Evolutionary conservation across 129 eudicot genomes (phyloP).

Genomic region (Deinandra increscens): DNA sequence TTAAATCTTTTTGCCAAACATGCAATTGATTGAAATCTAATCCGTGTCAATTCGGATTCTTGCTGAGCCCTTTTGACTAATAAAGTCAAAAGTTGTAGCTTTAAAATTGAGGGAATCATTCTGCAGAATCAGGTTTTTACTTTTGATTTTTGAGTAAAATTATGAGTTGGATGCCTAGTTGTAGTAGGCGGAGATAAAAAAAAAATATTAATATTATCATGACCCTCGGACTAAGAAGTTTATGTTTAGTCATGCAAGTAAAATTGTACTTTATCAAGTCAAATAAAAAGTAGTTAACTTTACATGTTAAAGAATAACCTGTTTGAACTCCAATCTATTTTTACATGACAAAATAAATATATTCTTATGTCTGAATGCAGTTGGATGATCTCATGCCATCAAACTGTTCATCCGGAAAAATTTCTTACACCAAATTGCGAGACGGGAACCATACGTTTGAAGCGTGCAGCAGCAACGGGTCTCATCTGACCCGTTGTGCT

Average conservation of each 20-base stretch:
- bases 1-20: conserved; percentile 15
- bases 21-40: conserved; percentile 3
- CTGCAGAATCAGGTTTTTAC: neutral
- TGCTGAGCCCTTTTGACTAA: conserved; percentile 11
- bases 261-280: too few relatives aligned
- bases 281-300: too few relatives aligned
- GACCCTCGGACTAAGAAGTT: too few relatives aligned
- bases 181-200: too few relatives aligned
- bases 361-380: conserved; percentile 44
- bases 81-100: conserved; percentile 9
- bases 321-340: too few relatives aligned
- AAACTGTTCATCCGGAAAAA: conserved; percentile 59
- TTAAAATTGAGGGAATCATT: neutral
- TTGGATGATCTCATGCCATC: conserved; percentile 55
- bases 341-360: too few relatives aligned
- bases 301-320: too few relatives aligned
- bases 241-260: too few relatives aligned
- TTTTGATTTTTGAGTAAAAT: too few relatives aligned
- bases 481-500: conserved; percentile 57
- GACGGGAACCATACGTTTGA: conserved; percentile 80
- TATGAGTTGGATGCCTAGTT: too few relatives aligned
- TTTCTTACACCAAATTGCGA: conserved; percentile 44
- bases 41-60: conserved; percentile 7
- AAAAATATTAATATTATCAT: too few relatives aligned
- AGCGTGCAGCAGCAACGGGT: conserved; percentile 68